phyloP scores from a whole-genome alignment of 805 yeast genomes.

The Candida silvicultrix region DNA sequence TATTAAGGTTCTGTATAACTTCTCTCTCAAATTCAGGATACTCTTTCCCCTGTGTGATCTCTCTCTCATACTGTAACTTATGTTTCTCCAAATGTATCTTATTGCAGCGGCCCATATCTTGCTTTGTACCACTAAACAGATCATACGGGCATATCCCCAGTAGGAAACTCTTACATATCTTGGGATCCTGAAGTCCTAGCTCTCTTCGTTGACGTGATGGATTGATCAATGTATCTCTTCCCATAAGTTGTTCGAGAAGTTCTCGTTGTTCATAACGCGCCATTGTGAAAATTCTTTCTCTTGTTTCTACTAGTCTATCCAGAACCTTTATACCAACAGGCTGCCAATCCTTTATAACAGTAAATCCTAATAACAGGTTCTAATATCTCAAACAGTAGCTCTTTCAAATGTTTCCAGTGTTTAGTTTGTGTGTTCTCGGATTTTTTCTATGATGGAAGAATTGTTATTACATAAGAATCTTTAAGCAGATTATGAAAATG shows the following conservation, averaged over 20 bases:
- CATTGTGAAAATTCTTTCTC: no score
- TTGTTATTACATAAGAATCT: neutral
- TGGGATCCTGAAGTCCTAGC: conserved; percentile 41
- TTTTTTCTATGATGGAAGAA: neutral
- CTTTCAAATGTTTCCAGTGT: no score
- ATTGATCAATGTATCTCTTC: conserved; percentile 37
- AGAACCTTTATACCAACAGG: no score
- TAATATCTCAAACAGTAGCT: no score
- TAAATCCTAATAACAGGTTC: no score
- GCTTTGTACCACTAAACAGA: conserved; percentile 73
- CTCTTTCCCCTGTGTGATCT: conserved; percentile 32
- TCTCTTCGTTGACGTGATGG: conserved; percentile 35
- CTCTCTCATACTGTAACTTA: conserved; percentile 59
- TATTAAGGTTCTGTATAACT: conserved; percentile 38
- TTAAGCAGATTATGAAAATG: neutral
- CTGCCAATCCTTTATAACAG: no score
- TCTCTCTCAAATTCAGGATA: conserved; percentile 43
- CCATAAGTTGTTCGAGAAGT: conserved; percentile 78
- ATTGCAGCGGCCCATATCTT: conserved; percentile 77
- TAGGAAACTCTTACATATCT: conserved; percentile 75
- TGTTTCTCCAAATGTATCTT: conserved; percentile 68
- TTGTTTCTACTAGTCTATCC: no score
- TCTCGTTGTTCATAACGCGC: conserved; percentile 71
- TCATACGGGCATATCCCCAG: conserved; percentile 87
- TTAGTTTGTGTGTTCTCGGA: no score